Evolutionary conservation across 805 yeast species (phyloP), one percentile per base, ranked within the genome.

Genomic region (Schwanniomyces occidentalis): DNA sequence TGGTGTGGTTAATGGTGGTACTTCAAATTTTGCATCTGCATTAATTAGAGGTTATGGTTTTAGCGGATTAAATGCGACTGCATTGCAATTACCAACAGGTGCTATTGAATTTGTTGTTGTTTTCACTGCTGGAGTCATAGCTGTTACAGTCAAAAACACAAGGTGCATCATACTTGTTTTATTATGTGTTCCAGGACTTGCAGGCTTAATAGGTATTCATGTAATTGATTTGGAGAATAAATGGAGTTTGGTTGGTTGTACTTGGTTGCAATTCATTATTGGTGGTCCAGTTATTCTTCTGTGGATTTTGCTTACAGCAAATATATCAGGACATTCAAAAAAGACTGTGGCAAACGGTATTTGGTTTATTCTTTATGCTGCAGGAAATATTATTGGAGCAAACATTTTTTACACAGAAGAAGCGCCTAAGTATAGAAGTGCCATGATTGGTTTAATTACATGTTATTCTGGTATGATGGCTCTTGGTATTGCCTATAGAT

Each of bases 11-110:
- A 58, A 57, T 37, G 59, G 60, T 5, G 60, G 58, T 7, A 42
- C 41, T 12, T 50, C 58, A 2, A 55, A 54, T 40, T 55, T 55
- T 38, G 34, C 45, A n/a, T 44, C 51, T 16, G 51, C 65, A 10
- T 40, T 65, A 24, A 44, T 66, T 15, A 42, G 39, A 30, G 57
- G 61, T 16, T 63, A 55, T 41, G 67, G 68, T 1, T 65, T 55
- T 45, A 37, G 45, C 24, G 50, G 61, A 2, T 41, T 61, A 27
- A 34, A 49, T 13, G 42, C 61, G 8, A 57, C 63, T 6, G 52
- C 51, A 7, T 44, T 55, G 28, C 57, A 53, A 35, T 35, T 54
- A 30, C 61, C 58, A 7, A 48, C 54, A 2, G 58, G 58, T 6
- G 59, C 59, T 4, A 46, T 56, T 32, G 58, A 52, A 31, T 50